A percentile compares a stretch with the other conserved stretches of the same genome.
These are phyloP conservation scores for Eucommia ulmoides DNA, from an alignment of 257 asterid species.

Conservation along the genomic window DNA sequence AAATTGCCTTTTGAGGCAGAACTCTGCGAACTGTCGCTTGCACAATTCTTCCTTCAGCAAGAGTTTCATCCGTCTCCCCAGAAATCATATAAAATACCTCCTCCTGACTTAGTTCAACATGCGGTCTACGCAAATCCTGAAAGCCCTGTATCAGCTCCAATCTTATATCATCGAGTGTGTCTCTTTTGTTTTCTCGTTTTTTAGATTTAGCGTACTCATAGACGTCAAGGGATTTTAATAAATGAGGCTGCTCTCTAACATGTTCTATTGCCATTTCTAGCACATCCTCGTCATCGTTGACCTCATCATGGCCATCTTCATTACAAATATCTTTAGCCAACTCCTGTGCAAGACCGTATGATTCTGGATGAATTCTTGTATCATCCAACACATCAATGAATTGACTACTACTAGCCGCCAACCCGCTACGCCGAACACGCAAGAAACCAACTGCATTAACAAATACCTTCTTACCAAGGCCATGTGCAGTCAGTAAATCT, in stretches of 20 bases:
- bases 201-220: slow-evolving; percentile 58
- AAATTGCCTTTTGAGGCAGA: slow-evolving; percentile 64
- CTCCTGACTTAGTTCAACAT: slow-evolving; percentile 65
- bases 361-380: slow-evolving; percentile 94
- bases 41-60: slow-evolving; percentile 81
- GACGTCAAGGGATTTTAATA: slow-evolving; percentile 55
- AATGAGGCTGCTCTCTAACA: slow-evolving; percentile 79
- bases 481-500: slow-evolving; percentile 69
- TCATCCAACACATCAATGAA: slow-evolving; percentile 83
- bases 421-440: slow-evolving; percentile 80
- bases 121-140: slow-evolving; percentile 77
- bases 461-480: slow-evolving; percentile 83
- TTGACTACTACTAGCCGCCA: slow-evolving; percentile 74
- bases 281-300: slow-evolving; percentile 73
- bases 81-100: slow-evolving; percentile 86
- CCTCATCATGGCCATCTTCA: slow-evolving; percentile 61
- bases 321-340: slow-evolving; percentile 86
- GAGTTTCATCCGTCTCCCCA: slow-evolving; percentile 80
- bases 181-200: slow-evolving; percentile 48
- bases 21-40: slow-evolving; percentile 90
- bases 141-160: slow-evolving; percentile 90
- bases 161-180: slow-evolving; percentile 73
- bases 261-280: slow-evolving; percentile 93
- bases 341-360: slow-evolving; percentile 77
- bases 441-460: slow-evolving; percentile 90